phyloP scores from a whole-genome alignment of 2,329 filamentous ascomycete genomes.

The Hypoxylon sp. region DNA sequence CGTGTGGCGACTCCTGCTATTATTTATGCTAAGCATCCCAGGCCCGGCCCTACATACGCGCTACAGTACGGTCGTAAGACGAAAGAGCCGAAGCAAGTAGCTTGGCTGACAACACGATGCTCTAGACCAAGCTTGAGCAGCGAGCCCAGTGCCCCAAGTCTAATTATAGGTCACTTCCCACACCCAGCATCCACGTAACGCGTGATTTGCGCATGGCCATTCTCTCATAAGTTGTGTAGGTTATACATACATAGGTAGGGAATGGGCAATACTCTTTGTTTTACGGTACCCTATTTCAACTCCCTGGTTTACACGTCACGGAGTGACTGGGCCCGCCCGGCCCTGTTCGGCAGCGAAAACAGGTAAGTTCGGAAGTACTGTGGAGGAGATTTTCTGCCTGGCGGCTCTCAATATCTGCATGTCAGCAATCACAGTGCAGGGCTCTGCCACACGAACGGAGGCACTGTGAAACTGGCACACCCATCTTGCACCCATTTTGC shows the following conservation, averaged over 20 bases:
- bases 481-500: constrained; percentile 13
- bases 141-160: constrained; percentile 22
- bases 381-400: constrained; percentile 34
- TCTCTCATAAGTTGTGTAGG: neutral
- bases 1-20: constrained; percentile 38
- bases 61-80: constrained; percentile 34
- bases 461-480: constrained; percentile 41
- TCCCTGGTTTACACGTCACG: constrained; percentile 41
- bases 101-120: constrained; percentile 35
- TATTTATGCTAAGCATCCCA: constrained; percentile 37
- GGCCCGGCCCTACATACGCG: constrained; percentile 15
- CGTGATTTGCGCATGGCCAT: constrained; percentile 22
- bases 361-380: constrained; percentile 22
- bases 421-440: constrained; percentile 40
- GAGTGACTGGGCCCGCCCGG: constrained; percentile 41
- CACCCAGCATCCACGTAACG: constrained; percentile 29
- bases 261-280: constrained; percentile 14
- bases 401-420: constrained; percentile 42
- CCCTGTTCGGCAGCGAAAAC: constrained; percentile 36
- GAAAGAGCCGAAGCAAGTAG: constrained; percentile 20
- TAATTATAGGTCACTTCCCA: constrained; percentile 38
- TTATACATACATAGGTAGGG: constrained; percentile 2
- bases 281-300: constrained; percentile 22
- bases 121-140: constrained; percentile 20
- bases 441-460: constrained; percentile 26